Evolutionary conservation across 106 monocot genomes (phyloP).

Genomic region (Dioscorea alata): DNA sequence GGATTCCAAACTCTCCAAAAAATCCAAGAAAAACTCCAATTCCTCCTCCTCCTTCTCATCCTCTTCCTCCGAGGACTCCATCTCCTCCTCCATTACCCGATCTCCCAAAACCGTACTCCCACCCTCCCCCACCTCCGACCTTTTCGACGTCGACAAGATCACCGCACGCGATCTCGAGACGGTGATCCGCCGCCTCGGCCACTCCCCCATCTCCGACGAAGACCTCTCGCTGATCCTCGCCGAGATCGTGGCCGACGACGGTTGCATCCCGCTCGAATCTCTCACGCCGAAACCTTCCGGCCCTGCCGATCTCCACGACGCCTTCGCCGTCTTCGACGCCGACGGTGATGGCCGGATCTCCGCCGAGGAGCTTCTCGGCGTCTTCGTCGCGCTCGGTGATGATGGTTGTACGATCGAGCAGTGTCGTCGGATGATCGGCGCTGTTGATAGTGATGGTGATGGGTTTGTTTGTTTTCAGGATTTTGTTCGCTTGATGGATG

Average conservation of each 20-base stretch:
- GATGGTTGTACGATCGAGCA: constrained; percentile 51
- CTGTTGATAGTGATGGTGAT: constrained; percentile 56
- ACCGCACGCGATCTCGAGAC: constrained; percentile 28
- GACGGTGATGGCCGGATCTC: constrained; percentile 71
- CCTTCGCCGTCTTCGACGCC: constrained; percentile 60
- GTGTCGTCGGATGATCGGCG: constrained; percentile 64
- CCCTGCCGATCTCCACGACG: constrained; percentile 32
- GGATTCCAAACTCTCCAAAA: background rate
- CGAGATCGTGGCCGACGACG: constrained; percentile 31
- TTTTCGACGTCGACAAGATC: background rate
- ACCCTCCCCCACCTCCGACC: background rate
- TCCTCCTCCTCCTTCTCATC: background rate
- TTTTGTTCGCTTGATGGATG: constrained; percentile 66
- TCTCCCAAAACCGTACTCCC: background rate
- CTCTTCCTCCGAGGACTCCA: background rate
- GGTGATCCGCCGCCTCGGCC: constrained; percentile 25
- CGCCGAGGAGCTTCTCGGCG: constrained; percentile 54
- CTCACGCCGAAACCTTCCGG: background rate
- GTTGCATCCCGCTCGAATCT: constrained; percentile 19
- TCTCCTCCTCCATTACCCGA: background rate
- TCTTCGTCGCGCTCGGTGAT: constrained; percentile 44
- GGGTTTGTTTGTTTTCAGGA: constrained; percentile 71
- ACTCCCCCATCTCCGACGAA: constrained; percentile 25
- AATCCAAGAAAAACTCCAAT: background rate
- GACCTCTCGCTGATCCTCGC: constrained; percentile 34